phyloP scores from a whole-genome alignment of 192 early-diverging fungal species.

The Phycomyces nitens region DNA sequence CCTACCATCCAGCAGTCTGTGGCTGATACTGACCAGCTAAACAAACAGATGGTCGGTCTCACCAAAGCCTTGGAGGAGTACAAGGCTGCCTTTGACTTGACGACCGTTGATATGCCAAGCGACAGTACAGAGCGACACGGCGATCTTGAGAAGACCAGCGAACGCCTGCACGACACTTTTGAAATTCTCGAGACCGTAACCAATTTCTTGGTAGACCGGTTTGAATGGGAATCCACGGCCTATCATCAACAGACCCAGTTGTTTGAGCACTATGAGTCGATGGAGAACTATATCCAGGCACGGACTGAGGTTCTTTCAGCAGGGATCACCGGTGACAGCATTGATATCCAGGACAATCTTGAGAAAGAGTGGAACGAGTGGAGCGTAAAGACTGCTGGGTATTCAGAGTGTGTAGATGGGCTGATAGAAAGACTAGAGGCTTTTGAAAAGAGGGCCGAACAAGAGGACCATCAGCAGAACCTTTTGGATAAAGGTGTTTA shows the following conservation, averaged over 20 bases:
- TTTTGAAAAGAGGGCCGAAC: too few species aligned
- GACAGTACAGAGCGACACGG: conserved; percentile 4
- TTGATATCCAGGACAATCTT: not conserved
- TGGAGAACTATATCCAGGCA: not conserved
- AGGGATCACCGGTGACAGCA: not conserved
- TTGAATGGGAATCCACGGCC: conserved; percentile 10
- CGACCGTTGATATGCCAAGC: not conserved
- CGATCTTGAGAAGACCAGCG: not conserved
- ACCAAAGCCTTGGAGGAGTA: not conserved
- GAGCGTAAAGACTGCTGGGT: too few species aligned
- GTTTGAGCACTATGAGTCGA: not conserved
- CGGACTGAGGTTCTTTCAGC: too few species aligned
- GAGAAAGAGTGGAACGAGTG: too few species aligned
- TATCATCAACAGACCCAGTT: conserved; percentile 1
- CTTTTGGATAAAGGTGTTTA: not conserved
- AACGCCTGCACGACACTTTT: not conserved
- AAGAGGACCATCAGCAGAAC: too few species aligned
- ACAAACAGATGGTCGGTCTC: not conserved
- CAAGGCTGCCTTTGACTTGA: not conserved
- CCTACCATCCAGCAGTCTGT: not conserved
- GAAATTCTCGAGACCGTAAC: not conserved
- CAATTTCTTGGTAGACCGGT: not conserved
- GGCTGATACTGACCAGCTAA: not conserved
- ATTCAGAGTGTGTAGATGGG: too few species aligned
- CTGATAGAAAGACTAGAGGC: too few species aligned